Evolutionary conservation across 1,284 basidiomycete genomes (phyloP), one percentile per base, ranked within the genome.

Genomic region (Leccinum cinnamomeum): DNA sequence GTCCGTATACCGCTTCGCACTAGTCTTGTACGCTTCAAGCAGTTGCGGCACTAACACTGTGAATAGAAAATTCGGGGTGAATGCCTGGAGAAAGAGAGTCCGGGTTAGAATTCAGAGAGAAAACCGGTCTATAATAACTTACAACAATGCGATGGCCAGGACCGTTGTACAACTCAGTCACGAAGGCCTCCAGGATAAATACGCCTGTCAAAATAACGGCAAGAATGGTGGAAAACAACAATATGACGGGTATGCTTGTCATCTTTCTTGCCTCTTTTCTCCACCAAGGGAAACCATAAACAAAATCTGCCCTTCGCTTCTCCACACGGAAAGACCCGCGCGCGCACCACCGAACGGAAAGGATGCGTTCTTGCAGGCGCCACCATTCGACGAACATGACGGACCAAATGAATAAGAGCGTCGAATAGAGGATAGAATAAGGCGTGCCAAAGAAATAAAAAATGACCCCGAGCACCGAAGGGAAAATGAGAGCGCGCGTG

Each of bases 351-450:
- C 86, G 82, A 20, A 95, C 84, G 1, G 92, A 86, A 12, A 97
- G 79, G 53, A 89, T 84, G 16, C 89, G 85, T 77, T 98, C 92
- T 57, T 85, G 85, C 56, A 96, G 84, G 30, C 90, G 84, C 95
- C 95, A 98, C 78, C 86, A 88, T 72, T 97, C 94, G 63, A 95
- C 88, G 69, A 95, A 95, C n/a, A 83, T 75, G 56, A 92, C 81
- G 0, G 91, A 88, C 91, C 95, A 98, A 7, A 95, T 65, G 5
- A 88, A 84, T 46, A 96, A 79, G 18, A 90, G 76, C 56, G 83
- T 77, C 0, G 93, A 94, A 75, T 95, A 97, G n/a, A 86, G 63
- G 3, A 90, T 84, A 3, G 90, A 90, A 75, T 94, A 97, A 0
- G 86, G 83, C 7, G 82, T 82, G 18, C 84, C 84, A 72, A 88